phyloP scores from a whole-genome alignment of 139 green algal species.

The Chlamydomonas sphaeroides region DNA sequence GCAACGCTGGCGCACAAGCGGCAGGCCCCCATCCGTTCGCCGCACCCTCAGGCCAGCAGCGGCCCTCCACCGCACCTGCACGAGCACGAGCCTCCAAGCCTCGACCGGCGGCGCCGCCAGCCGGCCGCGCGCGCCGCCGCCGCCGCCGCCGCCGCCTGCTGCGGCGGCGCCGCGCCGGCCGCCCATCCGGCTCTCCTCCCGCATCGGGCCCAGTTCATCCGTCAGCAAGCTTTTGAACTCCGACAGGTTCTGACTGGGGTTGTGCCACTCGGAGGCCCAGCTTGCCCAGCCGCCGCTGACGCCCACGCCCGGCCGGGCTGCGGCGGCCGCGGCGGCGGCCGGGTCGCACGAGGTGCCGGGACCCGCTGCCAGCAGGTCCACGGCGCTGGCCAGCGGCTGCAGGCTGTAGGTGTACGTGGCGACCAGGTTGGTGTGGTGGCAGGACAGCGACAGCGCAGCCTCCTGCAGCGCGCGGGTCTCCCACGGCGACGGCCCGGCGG shows the following conservation, averaged over 20 bases:
- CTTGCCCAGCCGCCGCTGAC: too few species aligned
- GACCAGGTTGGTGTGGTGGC: slow-evolving; percentile 14
- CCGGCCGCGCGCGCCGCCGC: background rate
- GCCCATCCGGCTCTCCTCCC: too few species aligned
- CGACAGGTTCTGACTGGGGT: background rate
- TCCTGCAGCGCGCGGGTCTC: slow-evolving; percentile 1
- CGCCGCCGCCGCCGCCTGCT: background rate
- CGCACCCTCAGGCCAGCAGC: too few species aligned
- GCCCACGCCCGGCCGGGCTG: too few species aligned
- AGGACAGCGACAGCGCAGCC: background rate
- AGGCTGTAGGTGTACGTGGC: slow-evolving; percentile 23
- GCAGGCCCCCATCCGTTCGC: too few species aligned
- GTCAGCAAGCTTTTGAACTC: too few species aligned
- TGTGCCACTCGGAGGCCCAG: background rate
- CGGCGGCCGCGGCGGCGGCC: background rate
- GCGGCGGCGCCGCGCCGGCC: background rate
- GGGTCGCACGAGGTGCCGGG: too few species aligned
- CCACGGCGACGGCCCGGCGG: too few species aligned
- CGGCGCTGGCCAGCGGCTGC: slow-evolving; percentile 3
- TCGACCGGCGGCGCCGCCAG: background rate
- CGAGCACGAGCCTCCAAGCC: slow-evolving; percentile 14
- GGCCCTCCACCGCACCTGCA: slow-evolving; percentile 15
- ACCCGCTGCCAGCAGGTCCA: background rate
- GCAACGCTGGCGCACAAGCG: too few species aligned
- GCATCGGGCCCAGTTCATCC: too few species aligned